A percentile compares a stretch with the other conserved stretches of the same genome.
Conservation (phyloP, 139 green algal genomes). For the Ulvella scutata region DNA sequence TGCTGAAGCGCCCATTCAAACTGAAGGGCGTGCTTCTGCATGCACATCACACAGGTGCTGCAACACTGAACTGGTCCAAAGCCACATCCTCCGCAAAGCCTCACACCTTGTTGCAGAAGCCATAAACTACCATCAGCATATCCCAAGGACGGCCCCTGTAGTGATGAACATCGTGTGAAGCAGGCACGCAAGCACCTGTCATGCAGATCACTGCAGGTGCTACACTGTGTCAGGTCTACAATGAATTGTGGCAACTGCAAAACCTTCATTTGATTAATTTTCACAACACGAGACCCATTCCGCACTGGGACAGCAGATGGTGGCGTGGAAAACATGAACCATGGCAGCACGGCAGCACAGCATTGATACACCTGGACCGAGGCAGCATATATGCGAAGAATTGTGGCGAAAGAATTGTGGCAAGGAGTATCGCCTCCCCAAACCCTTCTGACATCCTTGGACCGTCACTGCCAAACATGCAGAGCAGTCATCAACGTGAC, state of each 20-base stretch:
- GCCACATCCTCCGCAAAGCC: neutral
- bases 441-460: neutral
- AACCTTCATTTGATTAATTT: neutral
- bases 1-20: constrained; percentile 98
- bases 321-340: neutral
- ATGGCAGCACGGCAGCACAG: too few relatives aligned
- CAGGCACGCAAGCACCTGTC: too few relatives aligned
- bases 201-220: too few relatives aligned
- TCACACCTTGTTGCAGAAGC: constrained; percentile 58
- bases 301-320: neutral
- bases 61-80: neutral
- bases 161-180: neutral
- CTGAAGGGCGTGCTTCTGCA: constrained; percentile 67
- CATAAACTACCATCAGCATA: constrained; percentile 84
- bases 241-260: neutral
- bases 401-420: too few relatives aligned
- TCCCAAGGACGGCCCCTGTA: constrained; percentile 68
- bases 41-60: neutral
- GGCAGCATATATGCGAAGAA: too few relatives aligned
- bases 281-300: neutral
- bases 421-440: too few relatives aligned
- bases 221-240: too few relatives aligned
- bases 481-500: neutral
- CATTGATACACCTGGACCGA: too few relatives aligned
- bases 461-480: neutral